Evolutionary conservation across 495 filamentous ascomycete genomes (phyloP).

Genomic region (Neurospora sp.): DNA sequence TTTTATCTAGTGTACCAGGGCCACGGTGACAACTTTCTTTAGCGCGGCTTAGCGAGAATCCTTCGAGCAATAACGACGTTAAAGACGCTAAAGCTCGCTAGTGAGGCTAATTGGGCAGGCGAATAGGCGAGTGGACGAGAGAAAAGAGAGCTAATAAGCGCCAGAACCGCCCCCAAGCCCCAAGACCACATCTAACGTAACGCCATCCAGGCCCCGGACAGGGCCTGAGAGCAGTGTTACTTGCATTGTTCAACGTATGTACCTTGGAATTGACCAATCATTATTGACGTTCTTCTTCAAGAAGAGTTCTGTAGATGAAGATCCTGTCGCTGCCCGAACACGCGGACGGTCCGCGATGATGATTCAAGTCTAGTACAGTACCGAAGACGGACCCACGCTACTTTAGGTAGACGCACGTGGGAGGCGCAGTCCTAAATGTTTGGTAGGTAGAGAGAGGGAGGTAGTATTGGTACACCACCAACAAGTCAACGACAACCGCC

Average conservation of each 20-base stretch:
- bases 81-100: not conserved
- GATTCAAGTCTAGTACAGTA: not conserved
- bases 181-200: too few relatives aligned
- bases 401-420: not conserved
- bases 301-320: not conserved
- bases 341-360: not conserved
- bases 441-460: not conserved
- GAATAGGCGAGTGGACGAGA: not conserved
- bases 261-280: not conserved
- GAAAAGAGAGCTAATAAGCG: not conserved
- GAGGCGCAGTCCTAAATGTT: not conserved
- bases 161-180: not conserved
- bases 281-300: not conserved
- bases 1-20: not conserved
- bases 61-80: not conserved
- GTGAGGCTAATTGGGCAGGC: not conserved
- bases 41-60: not conserved
- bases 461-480: not conserved
- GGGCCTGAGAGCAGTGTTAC: not conserved
- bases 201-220: not conserved
- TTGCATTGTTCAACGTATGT: not conserved
- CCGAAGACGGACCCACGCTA: not conserved
- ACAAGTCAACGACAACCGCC: not conserved
- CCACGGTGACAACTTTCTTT: not conserved
- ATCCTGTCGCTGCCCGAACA: not conserved